Base-by-base conservation (phyloP, 768 basidiomycete species). In the Boletus huronensis region DNA sequence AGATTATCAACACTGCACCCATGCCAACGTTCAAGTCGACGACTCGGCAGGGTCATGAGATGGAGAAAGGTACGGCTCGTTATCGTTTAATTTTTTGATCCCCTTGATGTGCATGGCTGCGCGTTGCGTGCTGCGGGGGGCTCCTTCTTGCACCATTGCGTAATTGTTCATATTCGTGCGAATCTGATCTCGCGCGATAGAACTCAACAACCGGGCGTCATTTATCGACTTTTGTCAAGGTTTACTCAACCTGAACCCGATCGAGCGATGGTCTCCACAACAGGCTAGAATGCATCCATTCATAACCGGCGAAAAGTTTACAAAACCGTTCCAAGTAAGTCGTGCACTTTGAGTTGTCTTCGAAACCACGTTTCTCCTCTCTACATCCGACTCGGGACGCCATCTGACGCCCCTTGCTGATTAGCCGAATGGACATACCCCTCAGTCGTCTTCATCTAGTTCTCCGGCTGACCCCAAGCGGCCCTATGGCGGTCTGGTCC, bases 211-310 rank as follows among this genome's bases (percentile, higher is more conserved):
- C 66, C 83, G 97, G 42, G 82, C 90, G 45, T 89, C 96, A 14
- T 98, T 99, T 74, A 92, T 98, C 72, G 95, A 99, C 74, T 98
- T 99, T 72, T 96, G 94, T 53, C 86, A 90, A 70, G 97, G 97
- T 32, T 78, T 98, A 21, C 79, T 99, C 57, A 88, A 97, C 69
- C 75, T 99, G 74, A 93, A 98, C 66, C 96, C 97, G 17, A 85
- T 96, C 52, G 89, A 92, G 54, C 82, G 97, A 52, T 99, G 97
- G 97, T 88, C 95, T 11, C 96, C 97, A 25, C 93, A 97, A 66
- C 95, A 99, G 72, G 97, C 97, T 36, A 80, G 88, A 47, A 75
- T 90, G 65, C 97, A 99, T 70, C 97, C 97, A 2, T 99, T 98
- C 74, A 97, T 99, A 62, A 97, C 94, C 6, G 96, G 96, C 48